A percentile compares a stretch with the other conserved stretches of the same genome.
Conservation (phyloP, 2,329 filamentous ascomycete genomes). For the Capronia epimyces region DNA sequence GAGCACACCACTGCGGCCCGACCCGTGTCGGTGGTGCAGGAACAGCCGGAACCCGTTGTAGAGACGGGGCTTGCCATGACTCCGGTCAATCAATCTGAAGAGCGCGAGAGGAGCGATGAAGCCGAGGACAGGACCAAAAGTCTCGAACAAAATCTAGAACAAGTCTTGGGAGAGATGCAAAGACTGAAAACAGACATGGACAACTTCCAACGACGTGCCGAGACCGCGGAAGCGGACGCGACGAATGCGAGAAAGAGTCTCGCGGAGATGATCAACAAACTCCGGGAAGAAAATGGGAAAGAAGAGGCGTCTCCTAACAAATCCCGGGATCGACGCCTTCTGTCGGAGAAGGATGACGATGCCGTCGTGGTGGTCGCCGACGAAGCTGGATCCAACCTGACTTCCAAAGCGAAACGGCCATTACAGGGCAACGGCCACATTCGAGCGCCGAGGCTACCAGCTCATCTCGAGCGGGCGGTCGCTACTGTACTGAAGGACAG, state of each 20-base stretch:
- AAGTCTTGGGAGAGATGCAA: slow-evolving; percentile 72
- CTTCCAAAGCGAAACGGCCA: slow-evolving; percentile 17
- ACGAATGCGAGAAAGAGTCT: slow-evolving; percentile 67
- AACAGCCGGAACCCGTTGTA: slow-evolving; percentile 29
- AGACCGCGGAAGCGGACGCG: slow-evolving; percentile 73
- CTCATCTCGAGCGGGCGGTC: slow-evolving; percentile 32
- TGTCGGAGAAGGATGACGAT: not conserved
- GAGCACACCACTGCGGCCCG: slow-evolving; percentile 53
- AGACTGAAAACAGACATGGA: slow-evolving; percentile 76
- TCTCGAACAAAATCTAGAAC: slow-evolving; percentile 67
- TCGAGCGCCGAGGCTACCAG: slow-evolving; percentile 44
- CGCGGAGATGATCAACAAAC: slow-evolving; percentile 79
- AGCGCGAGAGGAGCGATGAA: slow-evolving; percentile 34
- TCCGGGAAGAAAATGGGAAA: slow-evolving; percentile 56
- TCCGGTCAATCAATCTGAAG: slow-evolving; percentile 20
- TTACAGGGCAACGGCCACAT: slow-evolving; percentile 40
- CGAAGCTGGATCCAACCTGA: not conserved
- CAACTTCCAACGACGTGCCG: slow-evolving; percentile 68
- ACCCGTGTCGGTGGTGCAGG: slow-evolving; percentile 34
- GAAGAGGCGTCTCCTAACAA: slow-evolving; percentile 4
- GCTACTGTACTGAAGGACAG: slow-evolving; percentile 42
- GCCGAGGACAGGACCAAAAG: slow-evolving; percentile 40
- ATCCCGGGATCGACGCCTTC: not conserved
- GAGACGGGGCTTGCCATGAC: slow-evolving; percentile 17
- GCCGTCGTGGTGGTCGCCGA: not conserved